Base-by-base conservation (phyloP, 1,139 yeast genomes). In the Blastobotrys petasosporus region DNA sequence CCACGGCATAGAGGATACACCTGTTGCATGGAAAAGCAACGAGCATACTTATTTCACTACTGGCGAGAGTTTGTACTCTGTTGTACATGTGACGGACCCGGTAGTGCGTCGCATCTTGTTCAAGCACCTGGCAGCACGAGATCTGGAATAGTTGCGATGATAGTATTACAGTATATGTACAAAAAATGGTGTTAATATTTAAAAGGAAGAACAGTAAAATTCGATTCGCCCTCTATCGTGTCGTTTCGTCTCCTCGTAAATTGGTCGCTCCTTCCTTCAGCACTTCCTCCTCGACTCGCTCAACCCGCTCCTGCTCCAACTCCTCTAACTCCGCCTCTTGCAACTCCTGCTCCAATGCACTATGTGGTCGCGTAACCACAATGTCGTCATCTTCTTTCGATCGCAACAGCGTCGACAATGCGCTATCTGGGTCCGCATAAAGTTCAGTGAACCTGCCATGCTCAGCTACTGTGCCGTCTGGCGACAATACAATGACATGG, bases 401-500 rank as follows among this genome's bases (percentile, higher is more conserved):
- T 28, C 61, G 54, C 36, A 90, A 68, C 45, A 90, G 69, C 62
- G 76, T 76, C 61, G 85, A 85, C 49, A 90, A 73, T 47, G 80
- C 82, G 58, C 95, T 83, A 37, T 71, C 65, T 9, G 80, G 76
- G 55, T 85, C 70, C 7, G 74, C 68, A 62, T 77, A 83, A 39
- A 90, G 70, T 16, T 77, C 79, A 32, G 68, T 68, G 58, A 86
- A 90, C 37, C 71, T 67, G 15, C 97, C 97, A 53, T 81, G 85
- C 64, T 92, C 97, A 1, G 85, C 86, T n/a, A 88, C 85, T 29
- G 71, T 71, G 8, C 97, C 97, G 34, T 77, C 76, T 44, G 75
- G 70, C 25, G 88, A 86, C 23, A 90, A 67, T 2, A 90, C 97
- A 51, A 90, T 76, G 8, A 90, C 79, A 50, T 85, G 75, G 56